Evolutionary conservation across 2,329 filamentous ascomycete genomes (phyloP).

Genomic region (Cytospora leucostoma): DNA sequence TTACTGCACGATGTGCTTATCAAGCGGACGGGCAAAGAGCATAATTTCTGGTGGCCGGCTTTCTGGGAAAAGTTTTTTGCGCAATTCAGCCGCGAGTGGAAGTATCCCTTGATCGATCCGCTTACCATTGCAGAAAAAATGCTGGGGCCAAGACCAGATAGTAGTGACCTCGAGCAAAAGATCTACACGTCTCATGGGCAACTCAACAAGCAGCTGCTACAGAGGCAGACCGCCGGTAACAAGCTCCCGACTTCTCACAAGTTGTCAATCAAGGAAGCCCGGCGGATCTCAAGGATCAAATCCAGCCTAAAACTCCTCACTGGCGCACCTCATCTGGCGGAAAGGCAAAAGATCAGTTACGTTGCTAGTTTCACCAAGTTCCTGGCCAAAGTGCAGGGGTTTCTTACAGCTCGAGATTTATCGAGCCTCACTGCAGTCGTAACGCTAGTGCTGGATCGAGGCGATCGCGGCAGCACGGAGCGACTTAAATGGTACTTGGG

Average conservation of each 20-base stretch:
- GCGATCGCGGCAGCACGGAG: conserved; percentile 37
- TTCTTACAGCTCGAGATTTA: conserved; percentile 33
- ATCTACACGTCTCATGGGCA: conserved; percentile 4
- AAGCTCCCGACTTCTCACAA: background rate
- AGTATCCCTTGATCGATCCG: conserved; percentile 14
- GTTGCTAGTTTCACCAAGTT: conserved; percentile 38
- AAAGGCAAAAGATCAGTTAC: conserved; percentile 35
- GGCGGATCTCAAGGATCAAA: conserved; percentile 15
- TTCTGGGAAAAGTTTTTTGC: conserved; percentile 33
- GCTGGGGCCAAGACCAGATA: conserved; percentile 9
- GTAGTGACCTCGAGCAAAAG: background rate
- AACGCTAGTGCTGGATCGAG: conserved; percentile 40
- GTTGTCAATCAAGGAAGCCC: background rate
- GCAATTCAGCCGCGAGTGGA: conserved; percentile 7
- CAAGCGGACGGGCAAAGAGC: conserved; percentile 1
- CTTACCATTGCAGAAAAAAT: conserved; percentile 9
- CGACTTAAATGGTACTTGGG: conserved; percentile 41
- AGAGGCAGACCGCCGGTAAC: background rate
- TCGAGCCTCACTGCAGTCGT: conserved; percentile 31
- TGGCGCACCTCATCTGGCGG: conserved; percentile 11
- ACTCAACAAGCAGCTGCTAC: conserved; percentile 1
- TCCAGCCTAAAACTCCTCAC: conserved; percentile 11
- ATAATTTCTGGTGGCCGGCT: conserved; percentile 27
- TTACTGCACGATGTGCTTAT: conserved; percentile 29
- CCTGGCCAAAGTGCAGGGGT: conserved; percentile 34